Conservation (phyloP, 1,284 basidiomycete species). For the Ustilago lituana region DNA sequence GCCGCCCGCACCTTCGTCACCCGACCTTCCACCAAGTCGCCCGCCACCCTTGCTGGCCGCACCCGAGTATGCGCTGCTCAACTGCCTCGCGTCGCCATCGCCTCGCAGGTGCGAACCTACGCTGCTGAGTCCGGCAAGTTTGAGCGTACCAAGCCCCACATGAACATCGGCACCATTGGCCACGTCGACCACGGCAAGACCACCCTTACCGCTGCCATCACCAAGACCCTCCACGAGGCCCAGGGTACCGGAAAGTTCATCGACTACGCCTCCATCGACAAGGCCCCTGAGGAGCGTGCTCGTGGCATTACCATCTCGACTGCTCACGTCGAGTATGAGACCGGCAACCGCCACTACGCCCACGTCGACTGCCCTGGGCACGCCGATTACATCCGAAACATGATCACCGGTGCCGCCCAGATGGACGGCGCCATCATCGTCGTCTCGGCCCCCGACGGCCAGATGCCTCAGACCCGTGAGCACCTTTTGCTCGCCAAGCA, state of each 20-base stretch:
- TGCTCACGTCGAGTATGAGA: conserved; percentile 97
- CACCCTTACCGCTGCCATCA: conserved; percentile 97
- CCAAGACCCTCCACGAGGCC: conserved; percentile 84
- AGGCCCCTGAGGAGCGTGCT: conserved; percentile 99
- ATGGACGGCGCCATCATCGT: conserved; percentile 81
- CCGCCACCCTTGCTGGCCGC: conserved; percentile 36
- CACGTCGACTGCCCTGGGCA: conserved; percentile 95
- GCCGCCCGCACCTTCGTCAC: conserved; percentile 39
- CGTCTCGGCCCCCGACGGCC: conserved; percentile 97
- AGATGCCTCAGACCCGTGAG: conserved; percentile 99
- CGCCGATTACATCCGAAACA: conserved; percentile 75
- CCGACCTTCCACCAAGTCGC: conserved; percentile 28
- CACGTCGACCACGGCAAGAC: conserved; percentile 74
- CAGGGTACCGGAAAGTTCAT: conserved; percentile 89
- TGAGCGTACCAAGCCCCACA: conserved; percentile 87
- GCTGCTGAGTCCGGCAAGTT: conserved; percentile 78
- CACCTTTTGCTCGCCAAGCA: conserved; percentile 96
- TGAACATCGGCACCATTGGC: conserved; percentile 74
- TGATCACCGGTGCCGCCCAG: conserved; percentile 99
- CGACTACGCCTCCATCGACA: conserved; percentile 98
- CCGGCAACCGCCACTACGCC: conserved; percentile 86
- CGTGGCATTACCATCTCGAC: conserved; percentile 95
- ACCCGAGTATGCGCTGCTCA: conserved; percentile 36
- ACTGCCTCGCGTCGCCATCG: conserved; percentile 42
- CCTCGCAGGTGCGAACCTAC: conserved; percentile 67